Conservation (phyloP, 2,329 filamentous ascomycete genomes). For the Pseudocercospora ulei region DNA sequence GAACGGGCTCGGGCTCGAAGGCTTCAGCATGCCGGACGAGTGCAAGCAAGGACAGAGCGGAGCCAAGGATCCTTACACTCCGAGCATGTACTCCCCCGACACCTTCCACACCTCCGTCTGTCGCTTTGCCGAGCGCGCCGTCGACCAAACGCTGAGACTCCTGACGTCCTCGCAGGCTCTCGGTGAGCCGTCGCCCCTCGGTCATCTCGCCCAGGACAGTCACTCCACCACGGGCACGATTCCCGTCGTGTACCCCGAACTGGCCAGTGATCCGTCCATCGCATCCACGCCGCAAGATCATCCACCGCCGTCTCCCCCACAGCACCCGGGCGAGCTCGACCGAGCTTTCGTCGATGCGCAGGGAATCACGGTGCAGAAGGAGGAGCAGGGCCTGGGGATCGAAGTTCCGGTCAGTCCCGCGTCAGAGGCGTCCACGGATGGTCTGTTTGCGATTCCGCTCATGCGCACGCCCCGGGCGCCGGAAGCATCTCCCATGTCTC, state of each 20-base stretch:
- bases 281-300: slow-evolving; percentile 2
- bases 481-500: slow-evolving; percentile 18
- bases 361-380: slow-evolving; percentile 4
- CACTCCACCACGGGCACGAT: slow-evolving; percentile 17
- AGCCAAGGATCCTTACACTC: slow-evolving; percentile 22
- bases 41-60: slow-evolving; percentile 17
- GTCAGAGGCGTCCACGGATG: slow-evolving; percentile 10
- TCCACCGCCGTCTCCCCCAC: neutral
- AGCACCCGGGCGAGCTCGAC: slow-evolving; percentile 4
- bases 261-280: slow-evolving; percentile 23
- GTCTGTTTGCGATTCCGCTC: slow-evolving; percentile 16
- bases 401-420: slow-evolving; percentile 1
- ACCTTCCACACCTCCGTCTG: slow-evolving; percentile 7
- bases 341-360: slow-evolving; percentile 11
- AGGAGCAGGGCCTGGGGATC: neutral
- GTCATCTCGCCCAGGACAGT: slow-evolving; percentile 11
- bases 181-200: slow-evolving; percentile 8
- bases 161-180: neutral
- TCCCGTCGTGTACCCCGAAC: slow-evolving; percentile 21
- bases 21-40: slow-evolving; percentile 28
- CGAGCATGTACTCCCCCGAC: slow-evolving; percentile 28
- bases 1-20: slow-evolving; percentile 28
- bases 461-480: slow-evolving; percentile 2
- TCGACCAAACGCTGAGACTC: slow-evolving; percentile 2
- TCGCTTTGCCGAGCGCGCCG: slow-evolving; percentile 8